Evolutionary conservation across 352 stramenopile genomes (phyloP).

Genomic region (Phytophthora macrochlamydospora): DNA sequence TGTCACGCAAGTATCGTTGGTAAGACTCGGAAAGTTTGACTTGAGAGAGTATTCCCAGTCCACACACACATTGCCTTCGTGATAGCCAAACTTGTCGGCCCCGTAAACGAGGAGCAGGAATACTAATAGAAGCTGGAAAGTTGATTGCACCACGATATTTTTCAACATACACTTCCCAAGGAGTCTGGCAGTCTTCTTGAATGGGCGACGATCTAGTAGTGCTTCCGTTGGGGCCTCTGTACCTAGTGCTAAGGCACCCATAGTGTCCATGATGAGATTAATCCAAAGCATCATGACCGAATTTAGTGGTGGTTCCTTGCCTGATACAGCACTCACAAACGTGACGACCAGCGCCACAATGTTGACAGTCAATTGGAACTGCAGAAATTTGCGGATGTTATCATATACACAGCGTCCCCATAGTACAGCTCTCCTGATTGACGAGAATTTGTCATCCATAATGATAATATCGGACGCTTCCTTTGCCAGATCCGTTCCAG

Average conservation of each 20-base stretch:
- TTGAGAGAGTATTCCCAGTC: slow-evolving; percentile 52
- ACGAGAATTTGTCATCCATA: slow-evolving; percentile 89
- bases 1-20: slow-evolving; percentile 47
- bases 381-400: slow-evolving; percentile 86
- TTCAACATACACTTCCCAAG: slow-evolving; percentile 74
- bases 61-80: slow-evolving; percentile 63
- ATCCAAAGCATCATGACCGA: slow-evolving; percentile 91
- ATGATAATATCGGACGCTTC: slow-evolving; percentile 89
- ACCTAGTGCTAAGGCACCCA: slow-evolving; percentile 73
- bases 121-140: slow-evolving; percentile 85
- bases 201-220: slow-evolving; percentile 68
- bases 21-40: slow-evolving; percentile 47
- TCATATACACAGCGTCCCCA: slow-evolving; percentile 87
- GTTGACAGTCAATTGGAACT: slow-evolving; percentile 88
- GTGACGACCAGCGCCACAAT: slow-evolving; percentile 81
- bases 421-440: slow-evolving; percentile 77
- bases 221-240: slow-evolving; percentile 73
- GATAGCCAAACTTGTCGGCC: slow-evolving; percentile 59
- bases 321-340: slow-evolving; percentile 82
- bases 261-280: slow-evolving; percentile 89
- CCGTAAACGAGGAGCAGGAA: slow-evolving; percentile 79
- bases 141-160: slow-evolving; percentile 73
- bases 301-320: slow-evolving; percentile 81
- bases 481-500: slow-evolving; percentile 80
- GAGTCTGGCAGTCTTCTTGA: slow-evolving; percentile 68